Conservation (phyloP, 345 rosid species). For the Microcos paniculata region DNA sequence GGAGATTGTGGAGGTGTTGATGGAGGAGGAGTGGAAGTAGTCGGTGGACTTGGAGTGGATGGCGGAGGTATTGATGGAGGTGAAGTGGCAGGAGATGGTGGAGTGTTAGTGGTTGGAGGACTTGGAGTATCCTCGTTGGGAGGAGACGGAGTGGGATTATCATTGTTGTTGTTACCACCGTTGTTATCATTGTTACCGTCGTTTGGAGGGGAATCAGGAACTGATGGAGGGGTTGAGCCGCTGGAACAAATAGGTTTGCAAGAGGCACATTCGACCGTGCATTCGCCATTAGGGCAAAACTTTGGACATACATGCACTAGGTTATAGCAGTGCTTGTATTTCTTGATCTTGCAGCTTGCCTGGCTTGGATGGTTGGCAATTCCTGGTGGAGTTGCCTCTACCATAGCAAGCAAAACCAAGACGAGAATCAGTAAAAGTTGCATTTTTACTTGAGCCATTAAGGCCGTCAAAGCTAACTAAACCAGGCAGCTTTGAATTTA, state of each 20-base stretch:
- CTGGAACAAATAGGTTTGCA: constrained; percentile 51
- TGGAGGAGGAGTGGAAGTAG: not conserved
- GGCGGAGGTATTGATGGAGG: constrained; percentile 6
- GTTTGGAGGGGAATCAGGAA: not conserved
- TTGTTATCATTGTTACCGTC: not conserved
- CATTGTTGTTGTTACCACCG: no score
- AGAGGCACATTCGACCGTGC: constrained; percentile 49
- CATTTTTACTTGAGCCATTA: constrained; percentile 24
- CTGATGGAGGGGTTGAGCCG: constrained; percentile 18
- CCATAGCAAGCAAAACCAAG: constrained; percentile 30
- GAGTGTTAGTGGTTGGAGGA: no score
- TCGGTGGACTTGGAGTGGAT: no score
- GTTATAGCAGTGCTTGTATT: constrained; percentile 51
- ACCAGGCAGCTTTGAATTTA: not conserved
- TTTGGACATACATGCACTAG: constrained; percentile 53
- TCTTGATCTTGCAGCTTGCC: constrained; percentile 39
- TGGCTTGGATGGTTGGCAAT: constrained; percentile 55
- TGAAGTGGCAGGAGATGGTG: not conserved
- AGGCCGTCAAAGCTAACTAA: not conserved
- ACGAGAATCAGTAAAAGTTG: constrained; percentile 30
- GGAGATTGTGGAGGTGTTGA: not conserved
- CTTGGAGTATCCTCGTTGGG: no score
- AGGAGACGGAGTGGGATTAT: not conserved
- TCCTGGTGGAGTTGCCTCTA: constrained; percentile 46
- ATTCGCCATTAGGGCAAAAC: constrained; percentile 44